Conservation (phyloP, 2,329 filamentous ascomycete species). For the Lomentospora prolificans region DNA sequence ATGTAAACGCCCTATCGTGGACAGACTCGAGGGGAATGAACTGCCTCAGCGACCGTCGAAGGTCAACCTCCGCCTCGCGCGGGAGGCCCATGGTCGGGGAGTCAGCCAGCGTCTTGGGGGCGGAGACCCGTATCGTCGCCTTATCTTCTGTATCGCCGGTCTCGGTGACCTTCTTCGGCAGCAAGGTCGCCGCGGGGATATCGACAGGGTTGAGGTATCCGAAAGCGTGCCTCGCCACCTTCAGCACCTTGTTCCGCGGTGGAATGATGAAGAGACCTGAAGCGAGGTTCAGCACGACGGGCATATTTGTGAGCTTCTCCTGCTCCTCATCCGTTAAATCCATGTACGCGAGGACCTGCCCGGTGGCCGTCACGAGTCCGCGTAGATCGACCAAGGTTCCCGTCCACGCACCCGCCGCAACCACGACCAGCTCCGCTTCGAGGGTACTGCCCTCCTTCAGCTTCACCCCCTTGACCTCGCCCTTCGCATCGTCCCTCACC, state of each 20-base stretch:
- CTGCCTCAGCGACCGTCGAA: slow-evolving; percentile 50
- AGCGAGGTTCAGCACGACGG: slow-evolving; percentile 63
- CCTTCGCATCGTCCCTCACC: slow-evolving; percentile 25
- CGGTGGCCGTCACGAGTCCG: slow-evolving; percentile 69
- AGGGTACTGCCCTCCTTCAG: slow-evolving; percentile 39
- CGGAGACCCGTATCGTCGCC: slow-evolving; percentile 22
- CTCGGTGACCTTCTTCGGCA: slow-evolving; percentile 24
- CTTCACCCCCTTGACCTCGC: slow-evolving; percentile 37
- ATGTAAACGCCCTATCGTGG: slow-evolving; percentile 42
- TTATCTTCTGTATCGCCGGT: slow-evolving; percentile 16
- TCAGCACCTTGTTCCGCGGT: slow-evolving; percentile 51
- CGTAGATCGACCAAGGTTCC: slow-evolving; percentile 66
- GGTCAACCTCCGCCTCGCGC: slow-evolving; percentile 48
- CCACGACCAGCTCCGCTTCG: slow-evolving; percentile 61
- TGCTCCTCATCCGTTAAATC: slow-evolving; percentile 65
- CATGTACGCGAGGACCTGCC: slow-evolving; percentile 72
- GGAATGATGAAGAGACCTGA: slow-evolving; percentile 68
- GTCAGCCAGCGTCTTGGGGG: slow-evolving; percentile 24
- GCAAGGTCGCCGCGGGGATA: slow-evolving; percentile 2
- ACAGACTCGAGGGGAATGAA: slow-evolving; percentile 39
- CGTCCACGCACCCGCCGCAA: slow-evolving; percentile 86
- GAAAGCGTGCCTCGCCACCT: slow-evolving; percentile 59
- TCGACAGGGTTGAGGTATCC: slow-evolving; percentile 50
- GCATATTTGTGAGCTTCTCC: slow-evolving; percentile 50
- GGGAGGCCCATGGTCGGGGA: slow-evolving; percentile 41